Evolutionary conservation across 2,329 filamentous ascomycete species (phyloP), one percentile per base, ranked within the genome.

Genomic region (Huntiella abstrusa): DNA sequence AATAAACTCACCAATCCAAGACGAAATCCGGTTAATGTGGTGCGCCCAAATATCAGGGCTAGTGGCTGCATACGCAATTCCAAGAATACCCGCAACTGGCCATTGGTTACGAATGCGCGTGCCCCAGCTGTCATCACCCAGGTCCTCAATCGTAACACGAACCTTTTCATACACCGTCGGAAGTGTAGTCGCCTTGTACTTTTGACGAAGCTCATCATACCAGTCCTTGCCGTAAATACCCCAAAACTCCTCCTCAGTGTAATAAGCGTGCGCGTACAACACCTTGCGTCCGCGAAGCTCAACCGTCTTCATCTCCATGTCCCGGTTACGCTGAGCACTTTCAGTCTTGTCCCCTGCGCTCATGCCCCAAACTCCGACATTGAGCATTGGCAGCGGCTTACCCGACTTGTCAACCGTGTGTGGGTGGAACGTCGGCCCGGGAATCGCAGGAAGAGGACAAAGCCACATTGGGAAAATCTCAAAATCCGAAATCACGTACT

Each of bases 161-260:
- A 80, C 74, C 60, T 83, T 83, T 53, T 83, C 75, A 51, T 75
- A 80, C 1, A 82, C 75, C 28, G 63, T 75, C 0, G 75, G 77
- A 51, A 83, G 55, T 41, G 71, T 68, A 1, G 61, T 61, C 0
- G 79, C 78, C 4, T 64, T 60, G 54, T 81, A 83, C 54, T 70
- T 73, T 17, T 58, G 57, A 13, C 78, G 61, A 45, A 82, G 59
- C 2, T 55, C 57, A 39, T 80, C 70, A 51, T 83, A 81, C 55
- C 71, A 71, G 5, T 61, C 53, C 34, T 66, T 63, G 55, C 80
- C 70, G 51, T 81, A 83, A 45, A 72, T 65, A 7, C 62, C 57
- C 77, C 78, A 82, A 56, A 83, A 83, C 52, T 83, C 78, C 0
- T 71, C 67, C 55, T 79, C 71, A 3, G 67, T 71, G 57, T 80